phyloP scores from a whole-genome alignment of 352 stramenopile genomes.

The Pythium sp. region DNA sequence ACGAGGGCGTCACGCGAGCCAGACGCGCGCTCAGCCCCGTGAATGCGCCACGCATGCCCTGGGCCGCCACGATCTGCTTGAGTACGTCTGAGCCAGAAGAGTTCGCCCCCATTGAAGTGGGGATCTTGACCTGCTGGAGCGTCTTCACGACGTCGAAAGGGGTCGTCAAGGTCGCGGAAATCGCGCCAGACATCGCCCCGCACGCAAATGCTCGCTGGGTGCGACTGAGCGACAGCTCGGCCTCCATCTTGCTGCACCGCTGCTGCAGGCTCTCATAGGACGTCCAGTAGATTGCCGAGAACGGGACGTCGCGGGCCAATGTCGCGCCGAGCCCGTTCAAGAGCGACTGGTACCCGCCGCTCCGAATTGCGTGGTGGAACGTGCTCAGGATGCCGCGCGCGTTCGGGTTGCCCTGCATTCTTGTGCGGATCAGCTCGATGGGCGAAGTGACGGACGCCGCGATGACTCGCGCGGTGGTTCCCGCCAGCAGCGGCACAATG shows the following conservation, averaged over 20 bases:
- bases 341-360: slow-evolving; percentile 75
- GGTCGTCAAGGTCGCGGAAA: slow-evolving; percentile 91
- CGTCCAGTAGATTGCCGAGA: slow-evolving; percentile 94
- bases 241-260: slow-evolving; percentile 17
- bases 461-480: slow-evolving; percentile 60
- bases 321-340: slow-evolving; percentile 89
- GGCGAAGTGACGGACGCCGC: slow-evolving; percentile 81
- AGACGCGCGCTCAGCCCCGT: slow-evolving; percentile 66
- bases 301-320: slow-evolving; percentile 93
- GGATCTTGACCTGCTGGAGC: slow-evolving; percentile 71
- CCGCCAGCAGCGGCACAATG: slow-evolving; percentile 64
- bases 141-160: slow-evolving; percentile 97
- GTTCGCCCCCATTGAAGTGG: slow-evolving; percentile 25
- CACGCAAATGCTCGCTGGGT: slow-evolving; percentile 80
- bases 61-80: slow-evolving; percentile 44
- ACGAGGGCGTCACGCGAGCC: slow-evolving; percentile 68
- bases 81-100: slow-evolving; percentile 41
- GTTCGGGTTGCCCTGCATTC: slow-evolving; percentile 60
- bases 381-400: slow-evolving; percentile 32
- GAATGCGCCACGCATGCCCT: slow-evolving; percentile 50
- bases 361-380: slow-evolving; percentile 54
- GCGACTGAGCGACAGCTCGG: slow-evolving; percentile 32
- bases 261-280: slow-evolving; percentile 84
- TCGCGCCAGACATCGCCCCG: slow-evolving; percentile 79
- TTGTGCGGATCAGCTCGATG: slow-evolving; percentile 88